Conservation (phyloP, 169 alveolate species). For the Plasmodium billcollinsi region DNA sequence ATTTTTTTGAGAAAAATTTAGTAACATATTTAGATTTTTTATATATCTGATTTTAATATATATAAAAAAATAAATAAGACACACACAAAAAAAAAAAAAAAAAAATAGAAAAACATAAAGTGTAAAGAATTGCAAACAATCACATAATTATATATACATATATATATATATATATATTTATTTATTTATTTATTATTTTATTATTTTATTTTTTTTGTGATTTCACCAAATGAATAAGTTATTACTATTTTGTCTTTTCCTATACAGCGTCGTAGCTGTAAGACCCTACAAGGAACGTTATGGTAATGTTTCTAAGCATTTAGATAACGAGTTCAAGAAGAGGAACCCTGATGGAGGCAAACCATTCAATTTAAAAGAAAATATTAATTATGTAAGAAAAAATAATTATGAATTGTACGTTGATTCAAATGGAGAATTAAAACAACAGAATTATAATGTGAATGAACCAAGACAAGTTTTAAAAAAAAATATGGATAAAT, state of each 20-base stretch:
- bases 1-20: too few species aligned
- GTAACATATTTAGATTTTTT: too few species aligned
- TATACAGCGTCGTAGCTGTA: constrained; percentile 28
- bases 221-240: constrained; percentile 32
- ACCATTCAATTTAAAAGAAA: constrained; percentile 38
- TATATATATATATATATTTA: too few species aligned
- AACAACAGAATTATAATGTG: constrained; percentile 36
- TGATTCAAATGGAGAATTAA: constrained; percentile 23
- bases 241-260: constrained; percentile 10
- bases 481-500: constrained; percentile 21
- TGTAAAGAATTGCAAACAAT: too few species aligned
- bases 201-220: too few species aligned
- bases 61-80: too few species aligned
- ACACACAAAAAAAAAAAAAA: too few species aligned
- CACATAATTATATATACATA: too few species aligned
- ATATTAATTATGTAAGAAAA: constrained; percentile 53
- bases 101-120: too few species aligned
- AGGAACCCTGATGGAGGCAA: constrained; percentile 10
- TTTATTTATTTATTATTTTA: too few species aligned
- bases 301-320: not conserved
- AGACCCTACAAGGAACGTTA: constrained; percentile 4
- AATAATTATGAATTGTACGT: constrained; percentile 54
- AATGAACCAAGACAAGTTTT: constrained; percentile 62
- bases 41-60: too few species aligned
- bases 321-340: constrained; percentile 9